Evolutionary conservation across 2,329 filamentous ascomycete genomes (phyloP), one percentile per base, ranked within the genome.

Genomic region (Alternaria hordeiaustralica): DNA sequence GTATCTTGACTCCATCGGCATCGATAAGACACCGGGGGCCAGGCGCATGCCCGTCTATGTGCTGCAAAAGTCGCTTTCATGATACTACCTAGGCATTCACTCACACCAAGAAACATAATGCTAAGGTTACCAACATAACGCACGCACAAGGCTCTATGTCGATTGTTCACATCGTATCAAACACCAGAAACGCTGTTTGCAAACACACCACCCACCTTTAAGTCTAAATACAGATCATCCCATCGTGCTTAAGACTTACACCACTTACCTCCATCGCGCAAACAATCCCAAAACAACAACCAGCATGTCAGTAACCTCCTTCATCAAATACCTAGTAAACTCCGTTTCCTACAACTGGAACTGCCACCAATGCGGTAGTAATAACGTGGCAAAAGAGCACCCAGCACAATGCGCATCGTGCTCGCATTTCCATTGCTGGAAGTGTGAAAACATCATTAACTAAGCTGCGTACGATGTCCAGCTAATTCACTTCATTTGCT

Each of bases 351-450:
- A 55, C 51, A 43, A 12, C 23, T 60, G 58, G 50, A 33, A 25
- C 6, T 60, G 50, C 44, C 51, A 55, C 43, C 21, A 33, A n/a
- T 60, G 58, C 30, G 21, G 54, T 23, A 47, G 18, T 13, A 5
- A 30, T 9, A 60, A 60, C 9, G 28, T 49, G 1, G 36, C 50
- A 8, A 26, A 9, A 4, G 20, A 55, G 9, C 58, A 61, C 26
- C 51, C 58, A 3, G 41, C 58, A 1, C 51, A 20, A 18, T 61
- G 58, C 20, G 8, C 15, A 2, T 25, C 26, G 7, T 61, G 58
- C 20, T 23, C 41, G 11, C 51, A 61, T 30, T 56, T 61, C 8
- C 28, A 46, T 30, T 61, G 51, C 45, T 47, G 45, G 25, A 43
- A 49, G 18, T 61, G 58, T 30, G 58, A 55, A 28, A 50, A 56